Evolutionary conservation across 306 rosid species (phyloP), one percentile per base, ranked within the genome.

Genomic region (Fragaria iinumae): DNA sequence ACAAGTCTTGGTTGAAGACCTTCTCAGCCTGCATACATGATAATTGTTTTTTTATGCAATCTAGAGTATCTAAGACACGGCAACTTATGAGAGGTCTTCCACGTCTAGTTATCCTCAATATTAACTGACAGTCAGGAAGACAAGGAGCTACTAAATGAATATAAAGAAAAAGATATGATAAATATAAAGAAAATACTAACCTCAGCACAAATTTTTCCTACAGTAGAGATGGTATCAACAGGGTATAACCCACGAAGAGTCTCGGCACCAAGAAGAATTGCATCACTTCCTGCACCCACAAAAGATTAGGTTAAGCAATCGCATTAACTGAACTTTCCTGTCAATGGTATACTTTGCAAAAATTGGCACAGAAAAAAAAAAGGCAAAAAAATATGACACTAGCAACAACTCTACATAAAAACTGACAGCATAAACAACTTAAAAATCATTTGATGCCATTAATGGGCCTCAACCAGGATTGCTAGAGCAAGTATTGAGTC

Each of bases 231-330:
- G 32, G 99, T 96, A 86, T 96, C 98, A 21, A 91, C 77, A 29
- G 99, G 99, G 81, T 96, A 96, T 73, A 88, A 80, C 67, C 99
- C 99, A 86, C 99, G 99, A 65, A 96, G 78, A 76, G 99, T 96
- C 88, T 96, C 99, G 18, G 99, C 99, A 80, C 99, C 99, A 34
- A 96, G 81, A 84, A 96, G 99, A 69, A 96, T 96, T 10, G 99
- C 97, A 80, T 96, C 99, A 82, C 97, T 92, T 80, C 99, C 99
- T 95, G 90, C 70, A 77, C 47, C 82, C 74, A 70, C 27, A 47
- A 75, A 41, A 38, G 23, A 72, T 77, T 73, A 68, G 44, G 63
- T 87, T 73, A 71, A 57, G 64, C 74, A 71, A 66, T 14, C 65
- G 39, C 74, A 16, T 14, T 11, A 50, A 47, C 21, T 8, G 23